Evolutionary conservation across 2,329 filamentous ascomycete genomes (phyloP), one percentile per base, ranked within the genome.

Genomic region (Fusarium nisikadoi): DNA sequence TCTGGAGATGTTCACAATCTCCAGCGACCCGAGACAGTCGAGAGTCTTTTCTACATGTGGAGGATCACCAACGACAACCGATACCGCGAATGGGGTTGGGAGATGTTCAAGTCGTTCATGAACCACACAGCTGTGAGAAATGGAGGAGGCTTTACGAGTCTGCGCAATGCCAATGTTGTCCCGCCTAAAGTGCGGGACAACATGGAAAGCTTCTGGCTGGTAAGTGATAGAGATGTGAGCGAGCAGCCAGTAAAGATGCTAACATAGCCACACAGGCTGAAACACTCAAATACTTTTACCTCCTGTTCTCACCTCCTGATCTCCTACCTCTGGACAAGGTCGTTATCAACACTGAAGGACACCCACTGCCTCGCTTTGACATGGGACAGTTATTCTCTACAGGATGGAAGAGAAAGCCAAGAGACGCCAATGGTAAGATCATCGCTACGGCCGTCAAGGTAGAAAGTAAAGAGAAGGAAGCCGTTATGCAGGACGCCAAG

Each of bases 161-260:
- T 98, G 68, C 87, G 87, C 23, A 90, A 97, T 79, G 95, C 94
- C 31, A 91, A 92, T 73, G 82, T 83, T 9, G 82, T 96, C 14
- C 94, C 95, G 25, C 90, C 94, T 1, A 81, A 85, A 19, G 84
- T 86, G 49, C 87, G 90, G 67, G 95, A 99, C 82, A 98, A 98
- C 76, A 98, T 99, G 95, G 96, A 99, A 84, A 97, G 94, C 80
- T 98, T 98, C 84, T 99, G 96, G 96, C 89, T 99, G 86, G 92
- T 94, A 83, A 84, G 92, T 85, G 35, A 41, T 31, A 11, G 14
- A 13, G 16, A 23, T 27, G 16, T 33, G 31, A 39, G 31, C 20
- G 17, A 31, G 14, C 23, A 12, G 10, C 13, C 39, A 41, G 39
- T 7, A 25, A 54, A 33, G 54, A 38, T 45, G 35, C 72, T 78